Base-by-base conservation (phyloP, 2,329 filamentous ascomycete species). In the Stagonosporopsis rhizophila region DNA sequence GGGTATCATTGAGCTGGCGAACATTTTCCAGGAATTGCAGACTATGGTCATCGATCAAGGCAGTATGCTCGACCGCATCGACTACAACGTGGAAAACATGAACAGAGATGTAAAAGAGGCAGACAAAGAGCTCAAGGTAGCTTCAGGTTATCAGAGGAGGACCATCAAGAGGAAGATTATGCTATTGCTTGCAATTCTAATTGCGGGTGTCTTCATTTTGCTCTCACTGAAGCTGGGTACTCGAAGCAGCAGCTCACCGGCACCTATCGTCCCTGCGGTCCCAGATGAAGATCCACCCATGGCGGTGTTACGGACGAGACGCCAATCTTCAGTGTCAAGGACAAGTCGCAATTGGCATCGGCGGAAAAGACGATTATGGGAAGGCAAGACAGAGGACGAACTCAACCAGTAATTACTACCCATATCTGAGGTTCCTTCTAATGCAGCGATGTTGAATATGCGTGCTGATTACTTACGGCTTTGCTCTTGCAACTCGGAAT, bases 21-120 rank as follows among this genome's bases (percentile, higher is more conserved):
- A 97, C 74, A 91, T 99, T 46, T 99, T 99, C 80, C 91, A 96
- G 60, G 95, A 99, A 70, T 81, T 99, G 27, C 95, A 99, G 77
- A 89, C 84, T 44, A 98, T 99, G 93, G 92, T 83, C 56, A 83
- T 83, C 40, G 81, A 83, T 59, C 81, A 83, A 61, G 81, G 81
- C 25, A 81, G 76, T 51, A 78, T 83, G 71, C 72, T 83, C 11
- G 81, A 83, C 56, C 77, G 81, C 34, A 82, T 83, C 57, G 81
- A 83, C 62, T 99, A 97, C 79, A 99, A 99, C 69, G 92, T 99
- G 49, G 95, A 99, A 78, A 85, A 89, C 59, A 97, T 98, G 90
- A 87, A 88, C n/a, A 88, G 87, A 19, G 92, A 98, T 70, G 92
- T 99, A 56, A 96, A 96, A 74, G 90, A 85, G 19, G 95, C 95